Evolutionary conservation across 1,139 yeast species (phyloP).

Genomic region (Debaryomyces fabryi): DNA sequence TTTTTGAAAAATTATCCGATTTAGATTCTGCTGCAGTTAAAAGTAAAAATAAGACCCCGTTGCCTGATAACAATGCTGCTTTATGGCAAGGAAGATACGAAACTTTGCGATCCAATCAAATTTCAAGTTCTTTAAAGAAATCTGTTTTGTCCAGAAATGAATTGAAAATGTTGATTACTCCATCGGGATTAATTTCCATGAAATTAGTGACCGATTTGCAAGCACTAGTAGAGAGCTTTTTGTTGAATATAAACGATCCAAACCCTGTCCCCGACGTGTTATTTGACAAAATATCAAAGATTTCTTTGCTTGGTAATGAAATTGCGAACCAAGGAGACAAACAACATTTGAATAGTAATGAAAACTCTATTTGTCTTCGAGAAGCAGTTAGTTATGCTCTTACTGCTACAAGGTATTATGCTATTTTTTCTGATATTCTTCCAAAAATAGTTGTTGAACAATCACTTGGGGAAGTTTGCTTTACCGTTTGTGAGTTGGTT

Average conservation of each 20-base stretch:
- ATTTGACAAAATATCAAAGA: constrained; percentile 57
- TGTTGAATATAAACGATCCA: constrained; percentile 36
- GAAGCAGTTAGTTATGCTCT: constrained; percentile 77
- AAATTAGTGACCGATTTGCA: constrained; percentile 48
- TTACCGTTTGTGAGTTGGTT: constrained; percentile 72
- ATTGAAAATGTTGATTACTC: constrained; percentile 34
- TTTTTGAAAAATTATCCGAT: constrained; percentile 30
- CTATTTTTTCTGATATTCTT: constrained; percentile 61
- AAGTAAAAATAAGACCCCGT: constrained; percentile 8
- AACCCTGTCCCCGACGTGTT: constrained; percentile 43
- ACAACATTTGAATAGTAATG: constrained; percentile 36
- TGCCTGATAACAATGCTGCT: constrained; percentile 31
- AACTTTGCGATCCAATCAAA: constrained; percentile 36
- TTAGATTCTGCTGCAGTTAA: constrained; percentile 21
- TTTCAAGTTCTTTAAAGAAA: constrained; percentile 26
- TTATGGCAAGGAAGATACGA: constrained; percentile 54
- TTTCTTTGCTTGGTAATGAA: constrained; percentile 53
- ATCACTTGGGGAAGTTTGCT: constrained; percentile 74
- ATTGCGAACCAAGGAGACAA: constrained; percentile 49
- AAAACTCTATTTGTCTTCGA: constrained; percentile 49
- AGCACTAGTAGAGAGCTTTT: constrained; percentile 49
- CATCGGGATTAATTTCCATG: constrained; percentile 49
- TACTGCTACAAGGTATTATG: constrained; percentile 77
- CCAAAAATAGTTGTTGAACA: constrained; percentile 79
- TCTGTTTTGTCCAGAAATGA: constrained; percentile 28